Evolutionary conservation across 768 basidiomycete species (phyloP), one percentile per base, ranked within the genome.

Genomic region (Saitozyma podzolica): DNA sequence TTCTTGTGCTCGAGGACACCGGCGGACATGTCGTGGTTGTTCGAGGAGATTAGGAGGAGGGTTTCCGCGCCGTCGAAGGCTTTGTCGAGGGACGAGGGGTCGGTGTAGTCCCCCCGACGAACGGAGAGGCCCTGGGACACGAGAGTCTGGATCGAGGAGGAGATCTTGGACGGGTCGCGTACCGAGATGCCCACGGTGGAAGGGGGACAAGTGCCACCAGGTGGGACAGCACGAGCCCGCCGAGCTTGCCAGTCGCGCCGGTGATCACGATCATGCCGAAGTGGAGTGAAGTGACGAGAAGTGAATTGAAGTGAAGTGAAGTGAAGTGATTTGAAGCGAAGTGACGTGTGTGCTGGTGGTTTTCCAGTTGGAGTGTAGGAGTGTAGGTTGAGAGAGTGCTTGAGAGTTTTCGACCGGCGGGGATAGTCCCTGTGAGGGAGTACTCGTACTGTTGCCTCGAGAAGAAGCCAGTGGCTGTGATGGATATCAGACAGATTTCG

Each of bases 241-340:
- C 81, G 19, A 82, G 78, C 40, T 75, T 70, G 49, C 81, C 81
- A 4, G 80, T 81, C 9, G 79, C 68, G 11, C 81, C 81, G 8
- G 81, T 81, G 37, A 82, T 61, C 13, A 80, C 76, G 72, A 80
- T 79, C 59, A 72, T 79, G 41, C 17, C 49, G 87, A 37, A n/a
- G 10, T 17, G 16, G n/a, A 41, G 19, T 29, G 29, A 29, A 29
- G 29, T 29, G 29, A 29, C 2, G 29, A 2, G 29, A 29, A 29
- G 29, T 29, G 29, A 29, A 29, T 2, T 29, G 29, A 29, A 29
- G 29, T 29, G 29, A 29, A 5, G 29, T 29, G 29, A 29, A 5
- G 29, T 29, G 29, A 29, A 5, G 29, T 29, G 29, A 29, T 2
- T 2, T 29, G 29, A 5, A 29, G 5, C 5, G 29, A 29, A 29